Base-by-base conservation (phyloP, 2,329 filamentous ascomycete genomes). In the Ceratocystiopsis brevicomis region DNA sequence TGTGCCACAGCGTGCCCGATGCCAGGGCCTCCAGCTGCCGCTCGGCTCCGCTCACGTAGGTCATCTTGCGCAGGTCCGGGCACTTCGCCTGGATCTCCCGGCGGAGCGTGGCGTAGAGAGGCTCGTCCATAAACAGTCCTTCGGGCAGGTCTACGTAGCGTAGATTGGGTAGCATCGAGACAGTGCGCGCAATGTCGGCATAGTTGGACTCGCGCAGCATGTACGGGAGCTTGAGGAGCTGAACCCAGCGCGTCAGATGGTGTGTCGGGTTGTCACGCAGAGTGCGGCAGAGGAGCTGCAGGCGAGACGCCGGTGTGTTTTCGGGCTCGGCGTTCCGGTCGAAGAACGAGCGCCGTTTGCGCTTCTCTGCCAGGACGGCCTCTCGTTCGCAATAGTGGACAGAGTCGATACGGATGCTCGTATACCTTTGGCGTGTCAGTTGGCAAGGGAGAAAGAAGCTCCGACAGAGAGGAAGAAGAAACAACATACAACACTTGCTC, bases 371-470 rank as follows among this genome's bases (percentile, higher is more conserved):
- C 34, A 94, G 73, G 52, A 81, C 67, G 46, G 82, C 78, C 60
- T 96, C 88, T 53, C 82, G 79, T 50, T 81, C 76, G 65, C 88
- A 96, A 63, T 94, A 95, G 61, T 96, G 88, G 32, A 95, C 87
- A 16, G 82, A 74, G 57, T 96, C 88, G 57, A 96, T 90, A 47
- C 87, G 82, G 51, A 96, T 78, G 64, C 85, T 87, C 54, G 79
- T 78, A 59, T 92, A 93, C 51, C 84, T 30, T 21, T 92, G 53
- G 16, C 6, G 21, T n/a, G 19, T 8, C 9, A 19, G 16, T 12
- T 8, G 18, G 6, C 13, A 14, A 37, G 41, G 35, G 25, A 25
- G 37, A 43, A 38, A 9, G 9, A 17, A 25, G 5, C 8, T 9
- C 6, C 6, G 6, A 30, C 25, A 10, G 8, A 30, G 8, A 30